Evolutionary conservation across 495 filamentous ascomycete genomes (phyloP).

Genomic region (Darksidea phi): DNA sequence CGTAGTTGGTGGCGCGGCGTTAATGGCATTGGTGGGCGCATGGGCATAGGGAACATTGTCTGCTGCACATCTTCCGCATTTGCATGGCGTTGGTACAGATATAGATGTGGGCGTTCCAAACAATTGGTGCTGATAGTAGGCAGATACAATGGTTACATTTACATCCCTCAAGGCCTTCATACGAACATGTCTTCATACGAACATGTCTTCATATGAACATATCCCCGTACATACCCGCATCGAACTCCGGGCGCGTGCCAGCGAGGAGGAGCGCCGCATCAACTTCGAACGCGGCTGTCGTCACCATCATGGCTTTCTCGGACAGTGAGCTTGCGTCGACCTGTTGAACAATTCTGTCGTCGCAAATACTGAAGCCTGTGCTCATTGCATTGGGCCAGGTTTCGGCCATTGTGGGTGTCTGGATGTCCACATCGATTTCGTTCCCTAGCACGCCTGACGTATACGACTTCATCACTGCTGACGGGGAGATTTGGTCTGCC

Average conservation of each 20-base stretch:
- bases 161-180: not conserved
- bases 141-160: too few species aligned
- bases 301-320: too few species aligned
- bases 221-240: not conserved
- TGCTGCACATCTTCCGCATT: not conserved
- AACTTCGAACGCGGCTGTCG: not conserved
- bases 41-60: slow-evolving; percentile 60
- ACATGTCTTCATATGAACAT: not conserved
- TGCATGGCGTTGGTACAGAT: slow-evolving; percentile 7
- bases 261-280: slow-evolving; percentile 1
- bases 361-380: slow-evolving; percentile 2
- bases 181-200: not conserved
- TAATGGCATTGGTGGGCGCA: slow-evolving; percentile 89
- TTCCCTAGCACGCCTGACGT: not conserved
- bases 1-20: slow-evolving; percentile 69
- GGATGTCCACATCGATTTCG: slow-evolving; percentile 9
- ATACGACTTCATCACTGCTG: not conserved
- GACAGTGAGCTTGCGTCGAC: not conserved
- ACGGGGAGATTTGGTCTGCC: not conserved
- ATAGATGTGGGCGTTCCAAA: not conserved
- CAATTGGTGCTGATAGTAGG: too few species aligned
- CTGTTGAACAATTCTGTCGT: not conserved
- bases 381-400: not conserved
- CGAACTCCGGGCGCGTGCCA: not conserved
- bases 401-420: not conserved